Evolutionary conservation across 1,139 yeast genomes (phyloP).

Genomic region (Eremothecium coryli): DNA sequence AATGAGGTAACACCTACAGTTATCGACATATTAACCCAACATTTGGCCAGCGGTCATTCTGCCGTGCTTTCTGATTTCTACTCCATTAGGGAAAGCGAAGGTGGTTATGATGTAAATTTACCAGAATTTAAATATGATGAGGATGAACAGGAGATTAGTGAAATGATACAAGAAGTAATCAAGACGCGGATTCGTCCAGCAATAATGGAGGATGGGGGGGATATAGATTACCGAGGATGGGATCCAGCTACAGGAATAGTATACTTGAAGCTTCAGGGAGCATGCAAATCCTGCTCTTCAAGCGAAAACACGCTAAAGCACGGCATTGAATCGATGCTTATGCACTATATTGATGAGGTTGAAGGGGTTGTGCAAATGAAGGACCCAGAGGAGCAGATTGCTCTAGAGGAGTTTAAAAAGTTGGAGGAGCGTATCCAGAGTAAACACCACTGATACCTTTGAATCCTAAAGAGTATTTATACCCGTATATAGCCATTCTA

Average conservation of each 20-base stretch:
- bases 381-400: slow-evolving; percentile 36
- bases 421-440: slow-evolving; percentile 25
- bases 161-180: slow-evolving; percentile 86
- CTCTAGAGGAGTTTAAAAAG: slow-evolving; percentile 30
- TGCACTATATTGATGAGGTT: slow-evolving; percentile 72
- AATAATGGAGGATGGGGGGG: slow-evolving; percentile 80
- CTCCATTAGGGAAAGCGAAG: slow-evolving; percentile 28
- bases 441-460: slow-evolving; percentile 7
- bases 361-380: slow-evolving; percentile 52
- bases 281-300: slow-evolving; percentile 72
- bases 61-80: slow-evolving; percentile 34
- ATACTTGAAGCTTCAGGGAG: slow-evolving; percentile 58
- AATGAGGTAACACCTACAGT: slow-evolving; percentile 78
- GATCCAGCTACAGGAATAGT: slow-evolving; percentile 59
- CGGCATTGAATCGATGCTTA: slow-evolving; percentile 76
- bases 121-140: slow-evolving; percentile 30
- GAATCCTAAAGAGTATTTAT: background rate
- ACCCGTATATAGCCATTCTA: background rate
- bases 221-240: slow-evolving; percentile 62
- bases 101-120: slow-evolving; percentile 25
- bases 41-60: slow-evolving; percentile 65
- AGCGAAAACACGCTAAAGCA: slow-evolving; percentile 67
- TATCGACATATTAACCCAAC: slow-evolving; percentile 75
- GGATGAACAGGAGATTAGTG: slow-evolving; percentile 50
- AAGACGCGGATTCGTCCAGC: slow-evolving; percentile 96